phyloP scores from a whole-genome alignment of 176 grass and related monocot genomes.

The Dendrocalamus sinicus region DNA sequence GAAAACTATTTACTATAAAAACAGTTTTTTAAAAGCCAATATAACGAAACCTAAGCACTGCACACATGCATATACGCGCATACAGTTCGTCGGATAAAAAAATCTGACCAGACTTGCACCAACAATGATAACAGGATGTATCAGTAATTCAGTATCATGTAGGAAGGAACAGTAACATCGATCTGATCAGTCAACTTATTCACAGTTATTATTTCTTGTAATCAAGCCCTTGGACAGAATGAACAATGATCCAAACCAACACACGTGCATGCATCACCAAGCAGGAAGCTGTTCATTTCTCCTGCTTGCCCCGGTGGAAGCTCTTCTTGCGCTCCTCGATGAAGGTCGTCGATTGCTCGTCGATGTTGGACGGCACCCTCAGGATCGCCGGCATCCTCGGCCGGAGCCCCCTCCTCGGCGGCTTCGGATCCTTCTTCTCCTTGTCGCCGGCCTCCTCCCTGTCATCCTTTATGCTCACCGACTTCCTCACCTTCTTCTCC shows the following conservation, averaged over 20 bases:
- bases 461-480: constrained; percentile 50
- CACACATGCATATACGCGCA: no score
- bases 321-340: constrained; percentile 45
- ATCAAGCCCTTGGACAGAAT: background rate
- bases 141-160: background rate
- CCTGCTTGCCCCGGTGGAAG: constrained; percentile 43
- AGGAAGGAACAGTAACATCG: background rate
- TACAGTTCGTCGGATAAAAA: no score
- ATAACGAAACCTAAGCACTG: no score
- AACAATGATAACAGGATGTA: background rate
- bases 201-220: background rate
- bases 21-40: no score
- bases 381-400: constrained; percentile 44
- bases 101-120: background rate
- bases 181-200: background rate
- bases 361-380: constrained; percentile 55
- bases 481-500: constrained; percentile 45
- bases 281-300: constrained; percentile 23
- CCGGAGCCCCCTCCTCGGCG: constrained; percentile 41
- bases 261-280: background rate
- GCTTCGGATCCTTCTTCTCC: background rate
- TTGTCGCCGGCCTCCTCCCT: background rate
- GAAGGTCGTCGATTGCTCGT: constrained; percentile 49
- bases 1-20: no score
- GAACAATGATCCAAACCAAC: constrained; percentile 26